phyloP scores from a whole-genome alignment of 441 rosid genomes.

The Gossypium lobatum region DNA sequence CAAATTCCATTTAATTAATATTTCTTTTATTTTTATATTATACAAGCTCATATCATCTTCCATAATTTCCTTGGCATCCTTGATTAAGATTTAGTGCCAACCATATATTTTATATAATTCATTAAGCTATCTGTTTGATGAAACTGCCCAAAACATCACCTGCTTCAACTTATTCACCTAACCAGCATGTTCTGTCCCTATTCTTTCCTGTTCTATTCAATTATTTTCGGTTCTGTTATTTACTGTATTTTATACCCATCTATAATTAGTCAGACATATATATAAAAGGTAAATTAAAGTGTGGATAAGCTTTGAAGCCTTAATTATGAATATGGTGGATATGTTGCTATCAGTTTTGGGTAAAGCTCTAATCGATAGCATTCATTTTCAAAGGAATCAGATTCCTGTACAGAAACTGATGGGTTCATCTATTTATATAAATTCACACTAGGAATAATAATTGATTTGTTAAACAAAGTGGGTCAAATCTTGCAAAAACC shows the following conservation, averaged over 20 bases:
- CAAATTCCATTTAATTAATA: background rate
- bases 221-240: too few relatives aligned
- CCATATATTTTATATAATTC: background rate
- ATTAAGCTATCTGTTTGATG: background rate
- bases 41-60: background rate
- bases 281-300: too few relatives aligned
- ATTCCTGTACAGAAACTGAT: conserved; percentile 14
- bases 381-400: conserved; percentile 17
- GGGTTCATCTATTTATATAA: background rate
- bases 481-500: background rate
- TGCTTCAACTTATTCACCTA: conserved; percentile 19
- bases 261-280: too few relatives aligned
- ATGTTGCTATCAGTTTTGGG: conserved; percentile 2
- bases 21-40: background rate
- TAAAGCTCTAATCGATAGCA: background rate
- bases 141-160: background rate
- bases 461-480: background rate
- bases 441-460: background rate
- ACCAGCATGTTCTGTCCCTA: conserved; percentile 10
- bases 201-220: too few relatives aligned
- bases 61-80: background rate
- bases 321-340: background rate
- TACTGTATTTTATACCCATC: too few relatives aligned
- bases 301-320: too few relatives aligned
- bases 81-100: background rate